A percentile compares a stretch with the other conserved stretches of the same genome.
Conservation (phyloP, 2,329 filamentous ascomycete species). For the Penicillium sclerotigenum region DNA sequence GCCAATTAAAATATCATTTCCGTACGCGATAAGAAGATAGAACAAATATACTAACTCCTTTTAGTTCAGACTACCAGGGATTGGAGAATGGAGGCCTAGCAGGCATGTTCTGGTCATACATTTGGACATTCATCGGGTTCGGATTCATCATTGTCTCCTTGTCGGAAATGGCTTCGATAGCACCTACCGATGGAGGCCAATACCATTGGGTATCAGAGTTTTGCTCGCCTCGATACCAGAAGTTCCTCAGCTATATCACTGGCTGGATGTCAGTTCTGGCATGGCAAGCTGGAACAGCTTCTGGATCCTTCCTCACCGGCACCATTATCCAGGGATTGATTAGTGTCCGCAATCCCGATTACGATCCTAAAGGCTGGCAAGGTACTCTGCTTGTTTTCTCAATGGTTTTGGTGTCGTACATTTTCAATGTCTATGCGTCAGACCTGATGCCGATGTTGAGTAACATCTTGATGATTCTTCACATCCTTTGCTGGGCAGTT, state of each 20-base stretch:
- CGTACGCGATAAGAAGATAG: background rate
- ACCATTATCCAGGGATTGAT: slow-evolving; percentile 38
- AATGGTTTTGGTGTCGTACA: slow-evolving; percentile 46
- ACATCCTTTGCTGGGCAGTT: slow-evolving; percentile 37
- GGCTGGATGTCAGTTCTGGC: slow-evolving; percentile 52
- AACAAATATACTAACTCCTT: background rate
- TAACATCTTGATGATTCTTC: slow-evolving; percentile 37
- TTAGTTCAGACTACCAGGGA: slow-evolving; percentile 25
- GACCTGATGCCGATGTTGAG: slow-evolving; percentile 34
- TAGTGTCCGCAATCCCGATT: slow-evolving; percentile 27
- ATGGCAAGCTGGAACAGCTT: slow-evolving; percentile 51
- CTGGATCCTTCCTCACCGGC: slow-evolving; percentile 38
- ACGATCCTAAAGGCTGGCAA: slow-evolving; percentile 28
- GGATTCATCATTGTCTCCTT: slow-evolving; percentile 59
- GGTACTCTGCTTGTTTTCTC: slow-evolving; percentile 51
- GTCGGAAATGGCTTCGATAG: slow-evolving; percentile 60
- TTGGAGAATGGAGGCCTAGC: slow-evolving; percentile 27
- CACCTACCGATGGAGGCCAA: slow-evolving; percentile 57
- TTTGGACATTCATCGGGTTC: slow-evolving; percentile 60
- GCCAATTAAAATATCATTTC: background rate
- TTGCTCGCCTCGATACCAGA: slow-evolving; percentile 48
- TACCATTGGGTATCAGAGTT: slow-evolving; percentile 38
- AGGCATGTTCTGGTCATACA: slow-evolving; percentile 31
- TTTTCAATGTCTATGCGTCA: slow-evolving; percentile 49
- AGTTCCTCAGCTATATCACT: slow-evolving; percentile 53